Base-by-base conservation (phyloP, 2,329 filamentous ascomycete species). In the Sarocladiaceae sp. region DNA sequence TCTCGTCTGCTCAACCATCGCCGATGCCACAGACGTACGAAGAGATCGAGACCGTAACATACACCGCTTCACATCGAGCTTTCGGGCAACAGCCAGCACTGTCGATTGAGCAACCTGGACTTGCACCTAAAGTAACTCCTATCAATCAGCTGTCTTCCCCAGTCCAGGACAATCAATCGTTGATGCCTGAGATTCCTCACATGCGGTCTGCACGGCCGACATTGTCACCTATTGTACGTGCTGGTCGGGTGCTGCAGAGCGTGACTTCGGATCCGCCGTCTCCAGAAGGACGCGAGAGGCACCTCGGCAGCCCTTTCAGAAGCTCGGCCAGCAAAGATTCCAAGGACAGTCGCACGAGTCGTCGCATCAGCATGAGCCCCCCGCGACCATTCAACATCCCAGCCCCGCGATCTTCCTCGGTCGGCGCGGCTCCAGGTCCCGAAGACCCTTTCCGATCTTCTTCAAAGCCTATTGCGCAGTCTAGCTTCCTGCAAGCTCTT, bases 261-360 rank as follows among this genome's bases (percentile, higher is more conserved):
- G 72, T 80, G 29, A 76, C 77, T 10, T 78, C 76, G 0, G 76
- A 80, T 49, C 73, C 74, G 6, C 74, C 76, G 1, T 79, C 77
- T 0, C 76, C 77, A 1, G 71, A 72, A 42, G 65, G 59, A 6
- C 66, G 65, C n/a, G 72, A 74, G 33, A 65, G 66, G 26, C 68
- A 71, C 10, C 60, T 80, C 2, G 68, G 75, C 12, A 80, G 77
- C 45, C 77, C 77, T 0, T 81, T 81, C 50, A 66, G 71, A 43
- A 59, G 62, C 33, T 64, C 64, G 7, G 61, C 52, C 13, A 62
- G 58, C 46, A 64, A 58, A 45, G 64, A 67, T 21, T 52, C 61
- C 4, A 54, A 2, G 51, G 51, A 23, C 58, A 63, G 23, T 47
- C 52, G 5, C 54, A 58, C 20, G 6, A 51, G 49, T 26, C 53